These are phyloP conservation scores for Fusarium napiforme DNA, from an alignment of 2,329 filamentous ascomycete species.

Conservation along the genomic window DNA sequence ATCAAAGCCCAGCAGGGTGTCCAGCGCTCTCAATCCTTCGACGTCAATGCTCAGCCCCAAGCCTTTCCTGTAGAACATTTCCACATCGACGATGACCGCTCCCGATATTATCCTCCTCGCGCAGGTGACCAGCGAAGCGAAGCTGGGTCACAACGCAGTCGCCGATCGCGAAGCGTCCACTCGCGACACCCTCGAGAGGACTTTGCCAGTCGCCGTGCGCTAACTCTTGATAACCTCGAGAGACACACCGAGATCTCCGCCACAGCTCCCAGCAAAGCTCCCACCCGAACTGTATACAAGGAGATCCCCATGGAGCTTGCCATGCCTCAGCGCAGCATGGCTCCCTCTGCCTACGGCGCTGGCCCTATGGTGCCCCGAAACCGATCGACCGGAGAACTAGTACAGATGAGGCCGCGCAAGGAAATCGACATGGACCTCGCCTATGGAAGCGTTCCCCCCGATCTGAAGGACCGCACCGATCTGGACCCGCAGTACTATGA, in stretches of 20 bases:
- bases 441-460: constrained; percentile 83
- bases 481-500: constrained; percentile 62
- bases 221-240: constrained; percentile 65
- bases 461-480: constrained; percentile 65
- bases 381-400: constrained; percentile 54
- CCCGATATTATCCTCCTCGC: constrained; percentile 51
- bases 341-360: constrained; percentile 40
- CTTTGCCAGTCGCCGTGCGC: constrained; percentile 51
- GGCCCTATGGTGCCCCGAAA: constrained; percentile 49
- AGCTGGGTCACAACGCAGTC: constrained; percentile 57
- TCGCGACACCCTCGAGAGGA: constrained; percentile 46
- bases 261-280: constrained; percentile 57
- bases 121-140: constrained; percentile 49
- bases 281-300: constrained; percentile 54
- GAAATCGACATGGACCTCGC: constrained; percentile 91
- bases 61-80: constrained; percentile 14
- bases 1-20: constrained; percentile 73
- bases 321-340: constrained; percentile 42
- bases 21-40: constrained; percentile 71
- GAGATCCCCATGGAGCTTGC: constrained; percentile 55
- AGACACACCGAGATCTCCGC: constrained; percentile 64
- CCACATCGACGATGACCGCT: constrained; percentile 46
- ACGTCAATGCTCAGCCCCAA: constrained; percentile 51
- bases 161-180: constrained; percentile 52
- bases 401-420: constrained; percentile 48